Conservation (phyloP, 176 grass and related monocot species). For the Saccharum spontaneum region DNA sequence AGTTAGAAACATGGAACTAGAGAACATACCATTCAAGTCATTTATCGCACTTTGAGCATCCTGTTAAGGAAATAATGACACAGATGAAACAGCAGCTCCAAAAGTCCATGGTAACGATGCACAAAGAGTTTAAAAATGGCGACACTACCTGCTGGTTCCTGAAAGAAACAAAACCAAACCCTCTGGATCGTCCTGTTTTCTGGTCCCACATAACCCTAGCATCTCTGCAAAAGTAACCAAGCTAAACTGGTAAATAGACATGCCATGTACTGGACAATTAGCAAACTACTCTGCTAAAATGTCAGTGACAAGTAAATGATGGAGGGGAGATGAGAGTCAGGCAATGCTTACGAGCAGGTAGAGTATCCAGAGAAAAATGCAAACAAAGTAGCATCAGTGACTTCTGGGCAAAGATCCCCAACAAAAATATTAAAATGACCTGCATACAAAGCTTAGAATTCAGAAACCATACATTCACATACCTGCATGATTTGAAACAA, state of each 20-base stretch:
- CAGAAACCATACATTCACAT: slow-evolving; percentile 13
- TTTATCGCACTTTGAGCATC: slow-evolving; percentile 97
- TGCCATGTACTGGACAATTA: slow-evolving; percentile 13
- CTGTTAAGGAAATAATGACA: slow-evolving; percentile 56
- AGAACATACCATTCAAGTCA: slow-evolving; percentile 68
- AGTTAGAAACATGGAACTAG: slow-evolving; percentile 18
- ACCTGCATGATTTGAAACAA: slow-evolving; percentile 11
- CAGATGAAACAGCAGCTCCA: slow-evolving; percentile 14
- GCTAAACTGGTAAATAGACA: slow-evolving; percentile 13
- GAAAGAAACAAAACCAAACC: slow-evolving; percentile 99
- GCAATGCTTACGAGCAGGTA: slow-evolving; percentile 80
- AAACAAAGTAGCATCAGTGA: slow-evolving; percentile 94
- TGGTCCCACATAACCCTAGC: slow-evolving; percentile 99
- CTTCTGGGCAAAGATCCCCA: slow-evolving; percentile 93
- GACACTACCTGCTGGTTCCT: slow-evolving; percentile 83
- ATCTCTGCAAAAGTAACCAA: slow-evolving; percentile 63
- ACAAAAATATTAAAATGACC: slow-evolving; percentile 99
- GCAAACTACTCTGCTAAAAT: not conserved
- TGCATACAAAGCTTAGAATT: slow-evolving; percentile 36
- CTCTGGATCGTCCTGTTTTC: slow-evolving; percentile 91
- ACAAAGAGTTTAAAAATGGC: not conserved
- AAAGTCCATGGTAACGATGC: not conserved
- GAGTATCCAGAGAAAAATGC: slow-evolving; percentile 83
- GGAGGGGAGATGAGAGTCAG: not conserved
- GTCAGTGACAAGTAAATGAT: not conserved